Evolutionary conservation across 495 filamentous ascomycete species (phyloP), one percentile per base, ranked within the genome.

Genomic region (Pyronema domesticum): DNA sequence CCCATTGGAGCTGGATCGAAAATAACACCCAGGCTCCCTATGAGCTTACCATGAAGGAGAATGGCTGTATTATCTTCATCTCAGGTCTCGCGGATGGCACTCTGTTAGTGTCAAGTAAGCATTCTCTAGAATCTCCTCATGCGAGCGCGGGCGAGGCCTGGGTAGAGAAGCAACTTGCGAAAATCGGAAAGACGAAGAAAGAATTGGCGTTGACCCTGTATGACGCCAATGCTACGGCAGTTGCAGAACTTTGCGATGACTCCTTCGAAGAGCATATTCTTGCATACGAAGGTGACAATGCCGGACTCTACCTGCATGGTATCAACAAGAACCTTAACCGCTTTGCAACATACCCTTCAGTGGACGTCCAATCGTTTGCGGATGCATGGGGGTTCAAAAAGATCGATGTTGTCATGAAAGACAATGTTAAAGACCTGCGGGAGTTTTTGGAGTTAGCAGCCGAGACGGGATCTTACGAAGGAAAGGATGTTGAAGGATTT

Each of bases 1-100:
- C 91, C 0, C 71, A 77, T 54, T 98, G 93, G 91, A 63, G 70
- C 13, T 86, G 85, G 65, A 83, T 98, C 51, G 71, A 82, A 60
- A 69, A 68, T 7, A 76, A 85, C 44, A 96, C 91, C 1, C 71
- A 78, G 57, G 89, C 85, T 0, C 93, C 91, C 0, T 98, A 96
- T 60, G 93, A 98, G 69, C 73, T 96, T 23, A 95, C 86, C 52
- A 75, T 96, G 56, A 98, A 98, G 69, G 91, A 98, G 67, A 98
- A 98, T 66, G 91, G 91, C 7, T 98, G 91, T 63, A 98, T 98
- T 68, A 95, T 98, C 45, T 98, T 98, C 71, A 84, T 96, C 45
- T 83, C 86, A 19, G 91, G 86, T 7, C 72, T 98, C 19, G 82
- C 91, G 60, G 88, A 93, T 60, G 89, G 75, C 43, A 83, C 82